These are phyloP conservation scores for Tuber melanosporum DNA, from an alignment of 495 filamentous ascomycete genomes.

Conservation along the genomic window DNA sequence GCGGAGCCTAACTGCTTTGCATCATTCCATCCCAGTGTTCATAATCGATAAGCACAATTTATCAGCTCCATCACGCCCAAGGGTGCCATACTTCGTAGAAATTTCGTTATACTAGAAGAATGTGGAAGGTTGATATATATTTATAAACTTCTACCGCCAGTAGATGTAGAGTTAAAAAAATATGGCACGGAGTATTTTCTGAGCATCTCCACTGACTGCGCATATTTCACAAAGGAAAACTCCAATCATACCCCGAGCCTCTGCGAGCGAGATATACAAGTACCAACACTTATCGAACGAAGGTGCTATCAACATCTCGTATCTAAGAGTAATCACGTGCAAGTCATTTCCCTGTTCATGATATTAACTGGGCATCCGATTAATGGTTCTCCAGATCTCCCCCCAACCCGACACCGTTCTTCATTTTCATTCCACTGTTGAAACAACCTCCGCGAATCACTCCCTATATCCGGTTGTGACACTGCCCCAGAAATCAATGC, in stretches of 20 bases:
- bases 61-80: not conserved
- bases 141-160: not conserved
- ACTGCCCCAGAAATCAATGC: not conserved
- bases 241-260: not conserved
- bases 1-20: not conserved
- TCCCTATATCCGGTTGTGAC: not conserved
- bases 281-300: not conserved
- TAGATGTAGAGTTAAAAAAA: not conserved
- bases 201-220: not conserved
- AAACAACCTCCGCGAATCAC: not conserved
- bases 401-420: not conserved
- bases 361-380: not conserved
- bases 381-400: not conserved
- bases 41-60: not conserved
- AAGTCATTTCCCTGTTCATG: not conserved
- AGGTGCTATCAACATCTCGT: not conserved
- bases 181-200: not conserved
- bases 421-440: not conserved
- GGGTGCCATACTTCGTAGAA: not conserved
- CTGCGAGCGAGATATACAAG: not conserved
- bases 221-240: not conserved
- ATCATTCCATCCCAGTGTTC: not conserved
- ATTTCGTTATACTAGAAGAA: not conserved
- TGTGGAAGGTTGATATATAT: not conserved
- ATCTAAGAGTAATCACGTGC: not conserved